Evolutionary conservation across 73 alveolate species (phyloP).

Genomic region (Loxodes magnus): DNA sequence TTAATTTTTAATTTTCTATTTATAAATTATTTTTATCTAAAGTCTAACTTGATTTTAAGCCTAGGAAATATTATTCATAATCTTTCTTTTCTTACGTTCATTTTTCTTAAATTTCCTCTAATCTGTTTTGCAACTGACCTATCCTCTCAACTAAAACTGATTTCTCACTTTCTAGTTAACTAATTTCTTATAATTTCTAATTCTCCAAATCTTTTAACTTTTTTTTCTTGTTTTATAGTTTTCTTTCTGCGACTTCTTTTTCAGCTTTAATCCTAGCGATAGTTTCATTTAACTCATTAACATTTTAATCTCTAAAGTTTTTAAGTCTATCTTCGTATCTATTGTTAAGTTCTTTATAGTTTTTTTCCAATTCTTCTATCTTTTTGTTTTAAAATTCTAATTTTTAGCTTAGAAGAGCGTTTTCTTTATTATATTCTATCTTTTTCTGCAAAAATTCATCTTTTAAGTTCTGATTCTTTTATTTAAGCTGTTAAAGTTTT

Average conservation of each 20-base stretch:
- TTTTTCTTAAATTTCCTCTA: conserved; percentile 5
- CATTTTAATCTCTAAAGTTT: background rate
- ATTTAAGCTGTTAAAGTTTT: conserved; percentile 3
- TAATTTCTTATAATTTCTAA: background rate
- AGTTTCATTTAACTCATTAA: background rate
- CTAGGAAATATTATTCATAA: background rate
- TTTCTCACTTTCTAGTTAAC: background rate
- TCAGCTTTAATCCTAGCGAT: background rate
- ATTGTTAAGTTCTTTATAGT: background rate
- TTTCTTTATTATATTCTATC: conserved; percentile 5
- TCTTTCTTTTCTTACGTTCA: conserved; percentile 4
- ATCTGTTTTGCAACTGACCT: background rate
- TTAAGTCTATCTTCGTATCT: background rate
- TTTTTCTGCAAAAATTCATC: conserved; percentile 9
- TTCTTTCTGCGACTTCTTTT: conserved; percentile 4
- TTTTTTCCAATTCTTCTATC: conserved; percentile 10
- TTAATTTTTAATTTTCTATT: conserved; percentile 9
- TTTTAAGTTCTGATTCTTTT: background rate
- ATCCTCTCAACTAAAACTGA: conserved; percentile 5
- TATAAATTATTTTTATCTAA: background rate
- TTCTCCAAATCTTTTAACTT: background rate
- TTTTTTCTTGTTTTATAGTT: background rate
- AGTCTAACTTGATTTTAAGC: background rate
- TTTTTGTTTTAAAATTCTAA: conserved; percentile 5
- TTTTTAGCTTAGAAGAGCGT: conserved; percentile 2